Conservation (phyloP, 352 stramenopile genomes). For the Blastocystis sp. region DNA sequence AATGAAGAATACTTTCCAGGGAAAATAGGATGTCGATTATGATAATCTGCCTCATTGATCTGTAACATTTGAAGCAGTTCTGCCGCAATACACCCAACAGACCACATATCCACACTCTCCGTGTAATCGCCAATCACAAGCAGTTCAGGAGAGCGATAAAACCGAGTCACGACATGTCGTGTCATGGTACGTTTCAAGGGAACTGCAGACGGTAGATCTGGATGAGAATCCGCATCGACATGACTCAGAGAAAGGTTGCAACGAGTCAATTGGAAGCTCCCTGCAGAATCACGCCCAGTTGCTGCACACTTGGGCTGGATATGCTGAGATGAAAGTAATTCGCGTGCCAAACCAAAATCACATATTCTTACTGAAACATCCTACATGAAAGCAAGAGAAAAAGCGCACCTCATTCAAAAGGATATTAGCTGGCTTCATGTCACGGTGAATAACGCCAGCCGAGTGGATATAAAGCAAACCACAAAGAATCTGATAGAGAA, state of each 20-base stretch:
- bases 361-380: constrained; percentile 56
- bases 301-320: not conserved
- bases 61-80: constrained; percentile 64
- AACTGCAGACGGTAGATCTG: not conserved
- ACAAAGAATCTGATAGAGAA: constrained; percentile 71
- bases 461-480: constrained; percentile 86
- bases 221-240: not conserved
- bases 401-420: constrained; percentile 67
- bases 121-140: constrained; percentile 75
- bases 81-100: constrained; percentile 67
- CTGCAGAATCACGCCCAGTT: not conserved
- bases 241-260: not conserved
- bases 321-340: not conserved
- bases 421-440: constrained; percentile 87
- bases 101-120: constrained; percentile 69
- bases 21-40: constrained; percentile 64
- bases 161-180: constrained; percentile 85
- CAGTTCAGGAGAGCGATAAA: constrained; percentile 85
- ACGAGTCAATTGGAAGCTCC: not conserved
- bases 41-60: constrained; percentile 59
- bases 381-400: not conserved
- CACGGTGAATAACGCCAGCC: constrained; percentile 82
- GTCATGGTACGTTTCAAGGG: constrained; percentile 76
- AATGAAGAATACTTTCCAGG: constrained; percentile 68
- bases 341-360: constrained; percentile 48